Base-by-base conservation (phyloP, 1,139 yeast species). In the Saccharomyces hybrid region DNA sequence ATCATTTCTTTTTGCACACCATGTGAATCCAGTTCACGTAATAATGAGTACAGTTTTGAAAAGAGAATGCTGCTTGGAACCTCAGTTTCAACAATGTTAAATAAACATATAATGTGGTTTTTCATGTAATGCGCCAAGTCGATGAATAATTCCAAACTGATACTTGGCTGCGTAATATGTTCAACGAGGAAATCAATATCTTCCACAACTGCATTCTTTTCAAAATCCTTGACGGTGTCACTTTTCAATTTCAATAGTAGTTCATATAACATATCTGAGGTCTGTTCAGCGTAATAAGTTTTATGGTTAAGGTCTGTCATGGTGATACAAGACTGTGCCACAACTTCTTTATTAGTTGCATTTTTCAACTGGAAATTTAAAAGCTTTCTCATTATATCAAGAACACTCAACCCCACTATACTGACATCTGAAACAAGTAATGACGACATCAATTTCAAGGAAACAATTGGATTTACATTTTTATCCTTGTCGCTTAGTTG, bases 361-460 rank as follows among this genome's bases (percentile, higher is more conserved):
- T 60, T 57, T 20, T 74, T 71, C 25, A 82, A 70, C 64, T 89
- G 95, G 53, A 85, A 77, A 5, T 73, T 68, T 50, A 88, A 72
- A 14, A 93, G 71, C 51, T 81, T 81, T 57, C 86, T 81, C 68
- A 88, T 76, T 57, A 85, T 79, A 67, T 91, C 98, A 49, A 90
- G 77, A n/a, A 90, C 88, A 11, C 96, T 87, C 49, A 93, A 74
- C 0, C 98, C 98, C 59, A 90, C 85, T 80, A 91, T 82, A 65
- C 85, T 88, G 48, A 89, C 89, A 46, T 84, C 83, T 0, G 95
- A 85, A 1, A 85, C 78, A n/a, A 91, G 75, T 47, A 93, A 73
- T 1, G 85, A 83, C 23, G 85, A 75, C n/a, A 87, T 75, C 56
- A 83, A 71, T 51, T 74, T 73, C 9, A 88, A 76, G 46, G 81